Evolutionary conservation across 805 yeast species (phyloP).

Genomic region (Wickerhamiella azyma): DNA sequence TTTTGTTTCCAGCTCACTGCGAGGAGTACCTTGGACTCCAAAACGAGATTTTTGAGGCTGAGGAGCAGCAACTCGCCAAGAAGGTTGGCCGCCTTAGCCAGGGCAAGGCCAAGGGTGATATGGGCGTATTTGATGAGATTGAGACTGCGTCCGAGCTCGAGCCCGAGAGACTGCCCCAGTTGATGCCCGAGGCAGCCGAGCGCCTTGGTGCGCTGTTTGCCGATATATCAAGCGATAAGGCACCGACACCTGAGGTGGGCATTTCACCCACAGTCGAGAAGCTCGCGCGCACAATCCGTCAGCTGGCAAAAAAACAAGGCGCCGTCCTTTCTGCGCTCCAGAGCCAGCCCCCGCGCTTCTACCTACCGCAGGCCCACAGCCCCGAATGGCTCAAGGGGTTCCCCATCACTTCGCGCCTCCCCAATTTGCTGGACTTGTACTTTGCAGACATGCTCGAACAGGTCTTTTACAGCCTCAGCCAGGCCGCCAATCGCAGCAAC

Average conservation of each 20-base stretch:
- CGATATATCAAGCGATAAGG: too few relatives aligned
- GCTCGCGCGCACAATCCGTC: conserved; percentile 50
- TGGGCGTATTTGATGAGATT: conserved; percentile 44
- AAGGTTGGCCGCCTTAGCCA: conserved; percentile 18
- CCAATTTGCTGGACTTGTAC: conserved; percentile 31
- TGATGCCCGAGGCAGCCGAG: conserved; percentile 41
- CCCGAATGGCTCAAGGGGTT: conserved; percentile 41
- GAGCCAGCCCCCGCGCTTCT: conserved; percentile 41
- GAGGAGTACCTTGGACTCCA: conserved; percentile 6
- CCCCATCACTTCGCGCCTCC: conserved; percentile 26
- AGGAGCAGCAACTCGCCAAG: conserved; percentile 15
- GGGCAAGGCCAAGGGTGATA: conserved; percentile 28
- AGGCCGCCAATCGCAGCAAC: conserved; percentile 27
- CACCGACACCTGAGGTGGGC: conserved; percentile 40
- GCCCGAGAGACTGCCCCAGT: conserved; percentile 20
- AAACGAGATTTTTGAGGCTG: conserved; percentile 8
- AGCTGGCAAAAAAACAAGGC: conserved; percentile 45
- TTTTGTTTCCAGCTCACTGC: conserved; percentile 3
- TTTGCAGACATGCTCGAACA: conserved; percentile 70
- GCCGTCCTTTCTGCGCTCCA: conserved; percentile 40
- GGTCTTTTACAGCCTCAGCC: conserved; percentile 45
- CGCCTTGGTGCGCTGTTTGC: conserved; percentile 12
- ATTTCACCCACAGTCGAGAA: conserved; percentile 64
- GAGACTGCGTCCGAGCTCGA: conserved; percentile 29
- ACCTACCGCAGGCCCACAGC: conserved; percentile 47